Conservation (phyloP, 1,284 basidiomycete species). For the Cryptococcus floricola region DNA sequence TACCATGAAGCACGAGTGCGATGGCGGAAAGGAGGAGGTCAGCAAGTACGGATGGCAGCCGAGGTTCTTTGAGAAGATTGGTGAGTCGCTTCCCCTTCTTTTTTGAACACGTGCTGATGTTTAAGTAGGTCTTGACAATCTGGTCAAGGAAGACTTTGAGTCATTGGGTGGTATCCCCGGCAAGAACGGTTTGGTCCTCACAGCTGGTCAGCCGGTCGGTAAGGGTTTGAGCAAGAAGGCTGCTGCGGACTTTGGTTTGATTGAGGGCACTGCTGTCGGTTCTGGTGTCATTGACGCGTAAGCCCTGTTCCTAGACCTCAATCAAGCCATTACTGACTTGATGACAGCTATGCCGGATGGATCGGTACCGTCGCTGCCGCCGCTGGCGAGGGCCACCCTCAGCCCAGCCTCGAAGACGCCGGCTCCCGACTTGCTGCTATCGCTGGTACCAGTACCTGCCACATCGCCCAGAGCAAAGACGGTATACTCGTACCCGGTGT, state of each 20-base stretch:
- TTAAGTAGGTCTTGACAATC: constrained; percentile 37
- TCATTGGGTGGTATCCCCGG: constrained; percentile 72
- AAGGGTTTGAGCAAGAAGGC: constrained; percentile 72
- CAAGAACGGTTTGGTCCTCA: constrained; percentile 62
- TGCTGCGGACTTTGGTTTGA: constrained; percentile 78
- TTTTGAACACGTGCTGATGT: background rate
- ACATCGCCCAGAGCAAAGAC: constrained; percentile 76
- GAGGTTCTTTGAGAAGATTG: constrained; percentile 81
- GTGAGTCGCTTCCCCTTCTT: constrained; percentile 38
- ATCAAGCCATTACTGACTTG: background rate
- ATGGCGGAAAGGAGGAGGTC: constrained; percentile 40
- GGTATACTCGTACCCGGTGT: constrained; percentile 79
- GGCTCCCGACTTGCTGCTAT: constrained; percentile 81
- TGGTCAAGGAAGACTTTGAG: constrained; percentile 60
- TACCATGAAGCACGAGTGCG: constrained; percentile 42
- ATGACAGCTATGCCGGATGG: constrained; percentile 88
- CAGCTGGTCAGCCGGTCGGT: constrained; percentile 90
- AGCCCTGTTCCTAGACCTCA: constrained; percentile 34
- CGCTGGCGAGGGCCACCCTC: constrained; percentile 52
- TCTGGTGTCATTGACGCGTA: constrained; percentile 93
- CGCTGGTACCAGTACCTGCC: constrained; percentile 94
- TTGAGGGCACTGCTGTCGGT: constrained; percentile 87
- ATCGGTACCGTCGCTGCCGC: constrained; percentile 90
- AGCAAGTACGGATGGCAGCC: constrained; percentile 70
- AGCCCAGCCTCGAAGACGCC: constrained; percentile 65